A percentile compares a stretch with the other conserved stretches of the same genome.
These are phyloP conservation scores for Marasmius tenuissimus DNA, from an alignment of 1,284 basidiomycete species.

Conservation along the genomic window DNA sequence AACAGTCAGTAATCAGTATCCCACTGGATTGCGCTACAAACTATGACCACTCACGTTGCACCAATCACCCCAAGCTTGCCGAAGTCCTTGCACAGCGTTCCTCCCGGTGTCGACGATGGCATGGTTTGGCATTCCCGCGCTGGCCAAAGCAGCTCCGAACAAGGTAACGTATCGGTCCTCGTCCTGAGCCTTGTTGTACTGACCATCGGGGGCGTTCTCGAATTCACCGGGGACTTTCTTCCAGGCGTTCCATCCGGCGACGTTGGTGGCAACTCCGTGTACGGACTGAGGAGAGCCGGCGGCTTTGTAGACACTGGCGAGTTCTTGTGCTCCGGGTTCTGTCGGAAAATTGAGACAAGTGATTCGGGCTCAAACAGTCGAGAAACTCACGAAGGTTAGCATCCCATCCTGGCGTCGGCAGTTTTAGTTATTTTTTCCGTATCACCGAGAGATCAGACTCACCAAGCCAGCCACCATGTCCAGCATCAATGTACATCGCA, in stretches of 20 bases:
- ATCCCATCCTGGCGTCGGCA: neutral
- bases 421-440: no score
- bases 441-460: no score
- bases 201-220: conserved; percentile 5
- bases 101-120: conserved; percentile 9
- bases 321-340: conserved; percentile 39
- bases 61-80: conserved; percentile 41
- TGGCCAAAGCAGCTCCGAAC: conserved; percentile 4
- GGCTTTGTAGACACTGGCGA: conserved; percentile 33
- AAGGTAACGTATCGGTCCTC: conserved; percentile 6
- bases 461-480: conserved; percentile 46
- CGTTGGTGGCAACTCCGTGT: conserved; percentile 33
- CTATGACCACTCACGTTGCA: conserved; percentile 29
- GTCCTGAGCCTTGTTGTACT: conserved; percentile 12
- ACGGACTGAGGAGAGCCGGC: conserved; percentile 36
- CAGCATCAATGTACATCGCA: conserved; percentile 41
- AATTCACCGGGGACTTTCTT: conserved; percentile 9
- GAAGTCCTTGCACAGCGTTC: conserved; percentile 8
- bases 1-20: no score
- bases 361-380: conserved; percentile 34
- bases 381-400: neutral
- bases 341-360: conserved; percentile 6
- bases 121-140: conserved; percentile 9
- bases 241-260: conserved; percentile 10
- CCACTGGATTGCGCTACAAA: no score